Evolutionary conservation across 2,329 filamentous ascomycete species (phyloP), one percentile per base, ranked within the genome.

Genomic region (Teratosphaeria zuluensis): DNA sequence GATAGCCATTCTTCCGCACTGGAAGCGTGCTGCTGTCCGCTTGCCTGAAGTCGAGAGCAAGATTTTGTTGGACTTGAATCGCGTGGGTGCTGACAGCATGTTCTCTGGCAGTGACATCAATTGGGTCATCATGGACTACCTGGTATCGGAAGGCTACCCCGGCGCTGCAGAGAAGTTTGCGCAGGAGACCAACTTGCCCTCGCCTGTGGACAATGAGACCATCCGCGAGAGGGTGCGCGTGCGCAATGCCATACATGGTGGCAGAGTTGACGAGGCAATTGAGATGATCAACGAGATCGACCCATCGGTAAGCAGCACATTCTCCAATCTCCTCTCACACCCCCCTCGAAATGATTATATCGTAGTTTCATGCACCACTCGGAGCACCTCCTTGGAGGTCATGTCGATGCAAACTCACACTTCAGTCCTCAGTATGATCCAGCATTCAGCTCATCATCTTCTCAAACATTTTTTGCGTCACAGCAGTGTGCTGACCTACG

Each of bases 281-380:
- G 84, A 91, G 64, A 84, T 86, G 56, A 82, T 99, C 68, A 97
- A 97, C 71, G 89, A 96, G 65, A 78, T 95, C 35, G 90, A 96
- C 66, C 89, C 91, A 66, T 86, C 94, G 83, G 94, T 99, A 85
- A 76, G 89, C 73, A 33, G 61, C 58, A n/a, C 28, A 57, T 51
- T 57, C 55, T 53, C 62, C 55, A 53, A 62, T 65, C 19, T n/a
- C 28, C 11, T 6, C 8, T 8, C n/a, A 2, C n/a, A 2, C 60
- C 52, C 57, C 51, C n/a, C 35, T 58, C 78, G 81, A 83, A 76
- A 92, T 94, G 94, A 99, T 99, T 96, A 96, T 80, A 89, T 81
- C 82, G 56, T 56, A 81, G 81, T 92, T 85, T 95, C 92, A 99
- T 99, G 94, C 94, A 99, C 94, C 94, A 99, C 94, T 91, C 94